Percentiles rank a stretch among this genome's conserved stretches.
Conservation (phyloP, 495 filamentous ascomycete species). For the Geoglossum glabrum region DNA sequence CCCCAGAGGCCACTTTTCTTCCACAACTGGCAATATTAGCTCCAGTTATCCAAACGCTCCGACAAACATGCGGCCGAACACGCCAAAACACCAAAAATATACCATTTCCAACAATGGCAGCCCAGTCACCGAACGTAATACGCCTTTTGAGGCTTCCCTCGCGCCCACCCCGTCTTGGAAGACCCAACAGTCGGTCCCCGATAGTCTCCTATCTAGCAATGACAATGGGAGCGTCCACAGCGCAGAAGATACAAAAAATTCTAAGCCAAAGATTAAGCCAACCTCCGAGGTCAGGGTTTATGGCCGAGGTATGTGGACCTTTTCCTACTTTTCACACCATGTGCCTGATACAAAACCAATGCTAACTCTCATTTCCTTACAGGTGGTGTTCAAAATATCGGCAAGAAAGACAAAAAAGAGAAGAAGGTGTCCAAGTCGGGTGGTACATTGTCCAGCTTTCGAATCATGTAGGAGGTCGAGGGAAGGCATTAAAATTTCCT, state of each 20-base stretch:
- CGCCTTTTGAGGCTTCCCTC: not conserved
- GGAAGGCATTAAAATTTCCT: not conserved
- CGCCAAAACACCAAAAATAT: not conserved
- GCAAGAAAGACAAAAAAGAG: constrained; percentile 13
- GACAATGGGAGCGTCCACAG: not conserved
- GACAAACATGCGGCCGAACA: not conserved
- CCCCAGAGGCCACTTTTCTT: not conserved
- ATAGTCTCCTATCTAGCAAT: not conserved
- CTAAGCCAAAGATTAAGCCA: constrained; percentile 16
- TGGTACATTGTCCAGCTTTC: not conserved
- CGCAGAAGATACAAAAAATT: not conserved
- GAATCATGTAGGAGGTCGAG: not conserved
- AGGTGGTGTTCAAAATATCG: constrained; percentile 36
- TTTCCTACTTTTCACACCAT: not conserved
- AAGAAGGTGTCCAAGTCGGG: constrained; percentile 16
- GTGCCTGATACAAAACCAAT: not conserved
- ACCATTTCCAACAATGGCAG: not conserved
- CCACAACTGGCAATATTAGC: not conserved
- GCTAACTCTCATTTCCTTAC: not conserved
- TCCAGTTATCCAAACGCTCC: not conserved
- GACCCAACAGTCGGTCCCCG: not conserved
- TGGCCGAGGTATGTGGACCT: constrained; percentile 21
- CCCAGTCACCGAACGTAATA: not conserved
- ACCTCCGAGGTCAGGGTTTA: constrained; percentile 20
- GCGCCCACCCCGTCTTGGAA: not conserved